These are phyloP conservation scores for Lipomyces spencermartinsiae DNA, from an alignment of 805 yeast genomes.

Conservation along the genomic window DNA sequence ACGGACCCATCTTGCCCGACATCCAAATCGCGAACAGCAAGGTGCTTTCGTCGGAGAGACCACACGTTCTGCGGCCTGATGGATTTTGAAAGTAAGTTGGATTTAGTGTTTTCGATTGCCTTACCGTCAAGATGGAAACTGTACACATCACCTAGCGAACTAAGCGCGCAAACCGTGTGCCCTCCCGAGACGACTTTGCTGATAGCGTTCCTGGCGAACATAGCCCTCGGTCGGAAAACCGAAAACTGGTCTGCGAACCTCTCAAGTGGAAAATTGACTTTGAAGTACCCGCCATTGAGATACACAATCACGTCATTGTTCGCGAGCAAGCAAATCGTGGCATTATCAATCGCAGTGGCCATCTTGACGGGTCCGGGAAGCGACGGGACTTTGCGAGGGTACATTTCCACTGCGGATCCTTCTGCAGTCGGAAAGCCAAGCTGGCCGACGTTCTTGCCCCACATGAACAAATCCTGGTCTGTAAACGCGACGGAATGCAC, in stretches of 20 bases:
- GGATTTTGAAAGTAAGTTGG: slow-evolving; percentile 23
- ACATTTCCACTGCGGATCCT: slow-evolving; percentile 41
- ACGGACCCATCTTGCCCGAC: slow-evolving; percentile 71
- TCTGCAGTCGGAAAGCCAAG: slow-evolving; percentile 60
- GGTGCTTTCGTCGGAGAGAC: slow-evolving; percentile 51
- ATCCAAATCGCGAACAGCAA: slow-evolving; percentile 70
- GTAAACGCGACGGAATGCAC: slow-evolving; percentile 71
- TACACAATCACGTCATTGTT: slow-evolving; percentile 69
- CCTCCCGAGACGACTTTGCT: slow-evolving; percentile 33
- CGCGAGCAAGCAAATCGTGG: slow-evolving; percentile 68
- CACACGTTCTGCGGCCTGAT: slow-evolving; percentile 40
- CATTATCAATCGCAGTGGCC: slow-evolving; percentile 68
- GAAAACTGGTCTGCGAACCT: slow-evolving; percentile 44
- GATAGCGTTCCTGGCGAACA: slow-evolving; percentile 26
- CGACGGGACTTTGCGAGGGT: slow-evolving; percentile 50
- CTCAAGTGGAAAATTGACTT: slow-evolving; percentile 47
- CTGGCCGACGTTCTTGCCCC: slow-evolving; percentile 88
- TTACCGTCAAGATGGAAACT: slow-evolving; percentile 30
- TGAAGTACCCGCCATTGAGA: slow-evolving; percentile 61
- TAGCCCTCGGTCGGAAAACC: slow-evolving; percentile 38
- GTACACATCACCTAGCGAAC: slow-evolving; percentile 39
- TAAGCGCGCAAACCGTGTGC: slow-evolving; percentile 39
- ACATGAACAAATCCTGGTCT: slow-evolving; percentile 56
- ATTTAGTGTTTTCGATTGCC: slow-evolving; percentile 15
- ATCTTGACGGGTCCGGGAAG: slow-evolving; percentile 56